Evolutionary conservation across 495 filamentous ascomycete species (phyloP).

Genomic region (Pseudevernia furfuracea): DNA sequence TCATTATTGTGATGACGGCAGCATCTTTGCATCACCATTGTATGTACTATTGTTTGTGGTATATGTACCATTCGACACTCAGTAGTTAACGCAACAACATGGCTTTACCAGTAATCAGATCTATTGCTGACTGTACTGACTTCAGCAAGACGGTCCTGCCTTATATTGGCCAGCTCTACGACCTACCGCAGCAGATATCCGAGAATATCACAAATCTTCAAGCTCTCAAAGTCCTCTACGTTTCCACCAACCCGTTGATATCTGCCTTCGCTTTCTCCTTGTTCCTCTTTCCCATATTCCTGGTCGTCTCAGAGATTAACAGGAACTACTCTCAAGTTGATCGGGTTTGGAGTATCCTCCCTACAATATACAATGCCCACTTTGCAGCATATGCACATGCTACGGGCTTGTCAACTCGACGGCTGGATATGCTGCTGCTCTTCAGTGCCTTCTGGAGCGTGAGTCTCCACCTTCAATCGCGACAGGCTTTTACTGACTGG

Average conservation of each 20-base stretch:
- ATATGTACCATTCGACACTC: background rate
- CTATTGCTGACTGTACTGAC: slow-evolving; percentile 62
- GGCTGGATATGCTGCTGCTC: slow-evolving; percentile 64
- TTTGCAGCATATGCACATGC: slow-evolving; percentile 73
- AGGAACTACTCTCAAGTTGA: slow-evolving; percentile 94
- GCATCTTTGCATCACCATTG: too few relatives aligned
- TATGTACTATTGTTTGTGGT: too few relatives aligned
- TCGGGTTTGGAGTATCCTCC: slow-evolving; percentile 81
- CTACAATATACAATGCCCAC: slow-evolving; percentile 82
- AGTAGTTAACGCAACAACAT: slow-evolving; percentile 32
- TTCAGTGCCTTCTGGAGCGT: slow-evolving; percentile 77
- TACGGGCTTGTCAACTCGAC: slow-evolving; percentile 59
- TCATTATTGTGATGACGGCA: background rate
- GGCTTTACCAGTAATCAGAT: slow-evolving; percentile 57
- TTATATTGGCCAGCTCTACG: slow-evolving; percentile 69
- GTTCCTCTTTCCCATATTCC: slow-evolving; percentile 56
- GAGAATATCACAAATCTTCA: slow-evolving; percentile 48
- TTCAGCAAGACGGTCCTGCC: slow-evolving; percentile 63
- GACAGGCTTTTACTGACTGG: slow-evolving; percentile 14
- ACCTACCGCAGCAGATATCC: slow-evolving; percentile 56
- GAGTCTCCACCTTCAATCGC: slow-evolving; percentile 30
- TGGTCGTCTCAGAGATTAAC: slow-evolving; percentile 73
- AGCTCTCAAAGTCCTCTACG: slow-evolving; percentile 60
- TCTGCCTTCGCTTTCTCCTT: slow-evolving; percentile 66
- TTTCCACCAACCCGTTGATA: slow-evolving; percentile 80